These are phyloP conservation scores for Vanderwaltozyma verrucispora DNA, from an alignment of 805 yeast species.

Conservation along the genomic window DNA sequence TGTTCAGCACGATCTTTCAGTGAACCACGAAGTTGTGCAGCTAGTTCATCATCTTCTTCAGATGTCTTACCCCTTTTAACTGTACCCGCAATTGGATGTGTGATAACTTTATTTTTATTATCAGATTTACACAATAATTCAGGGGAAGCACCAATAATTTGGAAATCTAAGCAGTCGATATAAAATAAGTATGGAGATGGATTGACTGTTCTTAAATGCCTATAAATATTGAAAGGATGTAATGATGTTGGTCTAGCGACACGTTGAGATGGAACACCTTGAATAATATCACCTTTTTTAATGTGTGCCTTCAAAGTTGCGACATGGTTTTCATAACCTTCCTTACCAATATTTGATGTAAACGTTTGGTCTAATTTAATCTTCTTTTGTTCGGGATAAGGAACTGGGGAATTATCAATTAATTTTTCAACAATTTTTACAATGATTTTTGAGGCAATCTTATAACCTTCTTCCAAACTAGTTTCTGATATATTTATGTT, in stretches of 20 bases:
- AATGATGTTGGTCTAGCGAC: conserved; percentile 89
- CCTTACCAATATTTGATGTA: conserved; percentile 84
- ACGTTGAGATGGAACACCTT: conserved; percentile 97
- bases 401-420: conserved; percentile 35
- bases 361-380: conserved; percentile 60
- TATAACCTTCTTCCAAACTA: conserved; percentile 35
- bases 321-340: conserved; percentile 85
- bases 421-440: conserved; percentile 42
- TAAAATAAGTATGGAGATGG: conserved; percentile 97
- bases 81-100: conserved; percentile 98
- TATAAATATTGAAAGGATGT: conserved; percentile 94
- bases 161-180: conserved; percentile 85
- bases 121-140: conserved; percentile 85
- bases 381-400: conserved; percentile 65
- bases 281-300: conserved; percentile 86
- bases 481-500: conserved; percentile 42
- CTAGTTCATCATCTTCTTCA: conserved; percentile 84
- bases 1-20: conserved; percentile 95
- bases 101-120: conserved; percentile 57
- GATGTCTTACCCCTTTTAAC: conserved; percentile 80
- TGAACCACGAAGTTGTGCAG: conserved; percentile 60
- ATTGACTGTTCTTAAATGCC: conserved; percentile 89
- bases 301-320: conserved; percentile 66
- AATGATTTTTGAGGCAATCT: conserved; percentile 48
- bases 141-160: conserved; percentile 96